Base-by-base conservation (phyloP, 2,329 filamentous ascomycete genomes). In the Epichloe glyceriae region DNA sequence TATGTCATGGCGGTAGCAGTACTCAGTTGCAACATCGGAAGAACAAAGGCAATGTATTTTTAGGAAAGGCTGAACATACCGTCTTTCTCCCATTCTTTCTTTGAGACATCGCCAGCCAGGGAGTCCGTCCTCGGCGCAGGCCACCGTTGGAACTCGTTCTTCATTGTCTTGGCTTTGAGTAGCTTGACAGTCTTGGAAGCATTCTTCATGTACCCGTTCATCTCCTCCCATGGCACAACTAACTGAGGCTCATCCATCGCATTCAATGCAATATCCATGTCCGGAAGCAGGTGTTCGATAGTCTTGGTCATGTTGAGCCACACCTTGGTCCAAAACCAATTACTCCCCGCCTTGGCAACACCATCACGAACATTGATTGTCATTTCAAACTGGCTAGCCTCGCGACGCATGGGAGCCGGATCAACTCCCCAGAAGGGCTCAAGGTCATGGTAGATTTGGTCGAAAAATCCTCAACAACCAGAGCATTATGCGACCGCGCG, bases 241-340 rank as follows among this genome's bases (percentile, higher is more conserved):
- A 86, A 59, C 26, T 82, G 71, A 39, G 82, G 82, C 60, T 85
- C 81, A 57, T 86, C 82, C 73, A 85, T 79, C 34, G 76, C 71
- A 55, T 85, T 86, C 53, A 85, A 70, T 0, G 82, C 74, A 52
- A 85, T 72, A 53, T 85, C 81, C 75, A 86, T 80, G 57, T 86
- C 81, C 2, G 82, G 82, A 15, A 85, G 66, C 50, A 77, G 53
- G 39, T 74, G 65, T 54, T 76, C 71, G n/a, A 81, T 70, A 0
- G 72, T 71, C 52, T 71, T 66, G 57, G 78, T 68, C 67, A 80
- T 67, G 47, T 74, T 63, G 34, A 75, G 62, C 77, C 78, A 79
- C 52, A 80, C 74, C 57, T 72, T 64, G 3, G 73, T 78, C 76
- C 73, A 82, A 58, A 76, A 79, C 74, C 73, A 81, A 55, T 75